Conservation (phyloP, 1,139 yeast species). For the Hemisphaericaspora subhashii region DNA sequence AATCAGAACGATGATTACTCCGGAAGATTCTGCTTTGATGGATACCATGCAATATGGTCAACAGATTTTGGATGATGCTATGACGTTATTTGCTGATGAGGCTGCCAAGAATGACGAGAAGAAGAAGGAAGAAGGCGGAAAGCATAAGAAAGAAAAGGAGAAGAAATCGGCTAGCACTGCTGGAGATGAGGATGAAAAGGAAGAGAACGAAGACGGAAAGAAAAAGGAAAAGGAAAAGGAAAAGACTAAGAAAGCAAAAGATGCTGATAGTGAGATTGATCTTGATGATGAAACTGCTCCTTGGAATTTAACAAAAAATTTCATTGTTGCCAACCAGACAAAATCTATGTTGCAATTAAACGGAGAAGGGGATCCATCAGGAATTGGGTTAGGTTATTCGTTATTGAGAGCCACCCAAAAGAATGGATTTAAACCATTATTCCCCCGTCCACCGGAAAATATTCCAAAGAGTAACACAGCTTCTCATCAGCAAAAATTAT, state of each 20-base stretch:
- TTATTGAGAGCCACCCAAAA: slow-evolving; percentile 91
- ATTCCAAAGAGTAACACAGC: slow-evolving; percentile 50
- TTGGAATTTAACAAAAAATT: slow-evolving; percentile 90
- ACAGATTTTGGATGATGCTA: slow-evolving; percentile 74
- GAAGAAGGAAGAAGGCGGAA: slow-evolving; percentile 33
- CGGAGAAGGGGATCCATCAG: slow-evolving; percentile 97
- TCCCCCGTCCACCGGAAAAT: slow-evolving; percentile 45
- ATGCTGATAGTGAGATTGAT: slow-evolving; percentile 41
- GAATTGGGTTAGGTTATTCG: slow-evolving; percentile 88
- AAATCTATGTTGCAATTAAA: slow-evolving; percentile 95
- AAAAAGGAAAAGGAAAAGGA: slow-evolving; percentile 23
- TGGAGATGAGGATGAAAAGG: slow-evolving; percentile 16
- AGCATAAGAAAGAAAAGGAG: slow-evolving; percentile 25
- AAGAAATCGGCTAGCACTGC: too few species aligned
- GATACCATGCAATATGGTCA: slow-evolving; percentile 96
- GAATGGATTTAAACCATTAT: slow-evolving; percentile 80
- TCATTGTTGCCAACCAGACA: slow-evolving; percentile 91
- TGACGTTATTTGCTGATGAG: slow-evolving; percentile 44
- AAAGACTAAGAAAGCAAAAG: slow-evolving; percentile 27
- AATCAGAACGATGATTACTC: slow-evolving; percentile 81
- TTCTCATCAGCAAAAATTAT: slow-evolving; percentile 87
- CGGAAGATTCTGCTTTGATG: slow-evolving; percentile 84
- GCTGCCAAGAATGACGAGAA: slow-evolving; percentile 22
- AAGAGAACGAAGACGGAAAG: slow-evolving; percentile 18
- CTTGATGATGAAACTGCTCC: slow-evolving; percentile 88